Base-by-base conservation (phyloP, 2,329 filamentous ascomycete genomes). In the Fusarium brevicatenulatum region DNA sequence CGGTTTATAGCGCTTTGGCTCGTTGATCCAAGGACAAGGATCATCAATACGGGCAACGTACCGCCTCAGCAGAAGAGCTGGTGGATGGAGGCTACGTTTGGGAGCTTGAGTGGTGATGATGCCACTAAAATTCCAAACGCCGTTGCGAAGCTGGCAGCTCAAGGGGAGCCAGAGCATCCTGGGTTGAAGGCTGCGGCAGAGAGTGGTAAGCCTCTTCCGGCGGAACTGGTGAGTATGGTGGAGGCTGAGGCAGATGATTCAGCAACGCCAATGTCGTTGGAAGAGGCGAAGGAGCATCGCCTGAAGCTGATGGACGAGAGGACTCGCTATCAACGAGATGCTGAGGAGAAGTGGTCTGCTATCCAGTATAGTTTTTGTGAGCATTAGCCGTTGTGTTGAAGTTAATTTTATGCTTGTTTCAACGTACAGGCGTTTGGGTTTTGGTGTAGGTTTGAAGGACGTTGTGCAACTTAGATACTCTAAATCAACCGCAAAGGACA, bases 1-100 rank as follows among this genome's bases (percentile, higher is more conserved):
- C 85, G 86, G 43, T 86, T 89, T 49, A 80, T 90, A 5, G 85
- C 85, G 0, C 77, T 90, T 6, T 90, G 85, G 77, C 82, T 90
- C 0, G 84, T 90, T 1, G 87, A 90, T 58, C 88, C 88, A 0
- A 71, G 83, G 18, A 75, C 78, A 0, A 82, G 81, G 0, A 67
- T 81, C n/a, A 76, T 81, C 36, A 78, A 71, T 30, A 82, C 81
- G 2, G 79, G 74, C 1, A 82, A 81, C 13, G 78, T 82, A 0
- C 81, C 79, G 2, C 80, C 80, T 0, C 81, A 82, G 57, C 79
- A 81, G 49, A 70, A 66, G 9, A 72, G 71, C 21, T 82, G 80
- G 79, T 82, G 78, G 79, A 30, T 65, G 49, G 74, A 76, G 15
- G 5, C 13, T 9, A 40, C 70, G 1, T 76, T 76, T 10, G 40